Evolutionary conservation across 192 early-diverging fungal genomes (phyloP), one percentile per base, ranked within the genome.

Genomic region (Rhizoclosmatium sp.): DNA sequence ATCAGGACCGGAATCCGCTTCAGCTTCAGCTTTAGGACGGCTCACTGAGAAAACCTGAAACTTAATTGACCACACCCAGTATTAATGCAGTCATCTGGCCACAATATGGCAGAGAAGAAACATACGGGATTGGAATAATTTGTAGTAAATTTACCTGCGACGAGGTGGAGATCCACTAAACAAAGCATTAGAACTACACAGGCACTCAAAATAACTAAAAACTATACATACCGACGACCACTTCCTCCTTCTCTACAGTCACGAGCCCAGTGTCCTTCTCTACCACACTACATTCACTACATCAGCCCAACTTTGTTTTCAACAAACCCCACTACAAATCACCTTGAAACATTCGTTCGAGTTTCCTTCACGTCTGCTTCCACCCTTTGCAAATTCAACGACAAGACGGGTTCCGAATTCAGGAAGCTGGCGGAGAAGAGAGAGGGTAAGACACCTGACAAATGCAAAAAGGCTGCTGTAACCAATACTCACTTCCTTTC

Each of bases 381-480:
- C 42, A 49, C 70, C 70, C 56, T 71, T 71, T 47, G 70, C 70
- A 23, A 71, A 56, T 59, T 71, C 70, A 19, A 71, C 70, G 47
- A 71, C 70, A 47, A 71, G 44, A 58, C 70, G 70, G 23, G 70
- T 47, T 21, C 70, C 70, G 16, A 54, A 54, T 16, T 54, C 51
- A 54, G 51, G 51, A 7, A 54, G 51, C 51, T 54, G 51, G 51
- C 16, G 51, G 51, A 54, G 9, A 54, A 16, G 9, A 54, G 16
- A 54, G 51, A 54, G 16, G 16, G 51, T 54, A 7, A 54, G 51
- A 12, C 31, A 31, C 51, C 51, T 16, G 51, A 7, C 51, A 16
- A 12, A 54, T 7, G 51, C 5, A 54, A 7, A n/a, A 54, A 1
- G 9, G 16, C 1, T 16, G 16, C 1, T 54, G 51, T 1, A 7